Base-by-base conservation (phyloP, 495 filamentous ascomycete species). In the Bathelium albidoporum region DNA sequence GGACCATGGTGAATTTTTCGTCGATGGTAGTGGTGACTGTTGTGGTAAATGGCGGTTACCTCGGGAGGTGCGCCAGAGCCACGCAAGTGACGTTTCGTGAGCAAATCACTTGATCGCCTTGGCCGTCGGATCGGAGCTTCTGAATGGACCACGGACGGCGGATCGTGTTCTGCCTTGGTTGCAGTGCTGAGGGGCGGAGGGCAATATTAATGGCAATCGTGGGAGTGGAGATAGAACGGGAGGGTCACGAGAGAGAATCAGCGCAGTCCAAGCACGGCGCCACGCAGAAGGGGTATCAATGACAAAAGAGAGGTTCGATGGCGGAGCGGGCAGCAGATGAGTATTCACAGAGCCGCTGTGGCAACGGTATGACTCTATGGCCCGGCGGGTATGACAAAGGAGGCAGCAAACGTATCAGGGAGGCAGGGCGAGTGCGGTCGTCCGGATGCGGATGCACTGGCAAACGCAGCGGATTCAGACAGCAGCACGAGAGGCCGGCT, bases 11-110 rank as follows among this genome's bases (percentile, higher is more conserved):
- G 60, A 62, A 32, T 44, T 49, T 62, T 62, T 34, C 39, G 12
- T 24, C 36, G 60, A 32, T 62, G 60, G 18, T 7, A 62, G 39
- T 61, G 60, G 60, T 62, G 60, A 49, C 34, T 62, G 60, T 49
- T 62, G 60, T 62, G 34, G 41, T 45, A 49, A 9, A 62, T 43
- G 20, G 60, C 41, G 60, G 32, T 60, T 36, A 43, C 36, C 36
- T 55, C 22, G 20, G 36, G 14, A 4, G 58, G 36, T 22, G 24
- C 36, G 58, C 32, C 58, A 60, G 28, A 36, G 36, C 36, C 58
- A 60, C 31, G 5, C 16, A n/a, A 60, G 31, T 18, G 11, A 31
- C 7, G 14, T 7, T 36, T 59, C 14, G 24, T 55, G 22, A 55
- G 49, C 26, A 29, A 29, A 55, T 3, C 49, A 29, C 22, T 12